phyloP scores from a whole-genome alignment of 1,284 basidiomycete species.

The Naganishia sp. region DNA sequence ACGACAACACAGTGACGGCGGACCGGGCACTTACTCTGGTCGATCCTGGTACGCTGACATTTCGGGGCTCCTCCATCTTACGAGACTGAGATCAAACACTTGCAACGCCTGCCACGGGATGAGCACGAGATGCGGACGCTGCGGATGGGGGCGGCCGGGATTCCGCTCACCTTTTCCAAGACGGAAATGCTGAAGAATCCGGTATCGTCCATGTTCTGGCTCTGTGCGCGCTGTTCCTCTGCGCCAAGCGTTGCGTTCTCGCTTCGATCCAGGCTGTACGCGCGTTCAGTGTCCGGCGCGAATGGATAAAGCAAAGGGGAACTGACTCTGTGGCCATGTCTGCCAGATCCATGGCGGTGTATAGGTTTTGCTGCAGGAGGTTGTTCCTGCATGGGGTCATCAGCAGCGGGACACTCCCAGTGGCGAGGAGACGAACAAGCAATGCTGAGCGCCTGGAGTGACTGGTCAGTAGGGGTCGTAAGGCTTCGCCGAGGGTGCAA shows the following conservation, averaged over 20 bases:
- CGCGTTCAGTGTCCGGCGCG: slow-evolving; percentile 10
- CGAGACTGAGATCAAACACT: slow-evolving; percentile 77
- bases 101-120: slow-evolving; percentile 61
- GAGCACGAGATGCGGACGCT: background rate
- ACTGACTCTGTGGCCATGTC: slow-evolving; percentile 72
- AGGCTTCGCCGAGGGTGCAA: background rate
- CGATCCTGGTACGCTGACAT: slow-evolving; percentile 73
- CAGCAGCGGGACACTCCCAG: background rate
- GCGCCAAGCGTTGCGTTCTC: slow-evolving; percentile 49
- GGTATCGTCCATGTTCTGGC: slow-evolving; percentile 86
- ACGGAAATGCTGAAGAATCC: slow-evolving; percentile 88
- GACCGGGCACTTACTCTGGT: slow-evolving; percentile 66
- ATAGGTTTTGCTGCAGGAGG: slow-evolving; percentile 57
- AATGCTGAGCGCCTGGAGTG: slow-evolving; percentile 54
- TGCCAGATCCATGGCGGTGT: slow-evolving; percentile 81
- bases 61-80: slow-evolving; percentile 79
- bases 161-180: slow-evolving; percentile 59
- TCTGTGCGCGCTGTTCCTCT: slow-evolving; percentile 55
- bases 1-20: background rate
- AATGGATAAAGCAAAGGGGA: slow-evolving; percentile 36
- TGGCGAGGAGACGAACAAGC: slow-evolving; percentile 42
- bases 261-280: slow-evolving; percentile 55
- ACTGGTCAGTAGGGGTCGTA: slow-evolving; percentile 1
- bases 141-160: slow-evolving; percentile 30
- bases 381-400: slow-evolving; percentile 49